These are phyloP conservation scores for Crucibulum laeve DNA, from an alignment of 768 basidiomycete genomes.

Conservation along the genomic window DNA sequence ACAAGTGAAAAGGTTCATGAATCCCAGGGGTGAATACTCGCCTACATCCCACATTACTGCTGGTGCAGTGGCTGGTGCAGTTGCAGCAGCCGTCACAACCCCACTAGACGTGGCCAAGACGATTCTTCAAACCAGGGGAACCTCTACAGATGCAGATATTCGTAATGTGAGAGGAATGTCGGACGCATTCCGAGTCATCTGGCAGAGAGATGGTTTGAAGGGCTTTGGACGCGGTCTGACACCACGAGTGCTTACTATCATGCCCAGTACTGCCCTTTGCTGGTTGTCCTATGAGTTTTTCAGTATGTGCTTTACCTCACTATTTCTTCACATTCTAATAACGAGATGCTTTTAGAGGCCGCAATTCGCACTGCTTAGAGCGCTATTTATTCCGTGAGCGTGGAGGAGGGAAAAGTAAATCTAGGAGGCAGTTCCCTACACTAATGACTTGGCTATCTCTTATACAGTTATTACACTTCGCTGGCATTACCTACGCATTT, in stretches of 20 bases:
- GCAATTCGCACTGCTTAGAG: conserved; percentile 8
- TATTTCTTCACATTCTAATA: background rate
- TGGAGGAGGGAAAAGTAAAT: background rate
- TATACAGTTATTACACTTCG: too few species aligned
- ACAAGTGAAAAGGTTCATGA: conserved; percentile 80
- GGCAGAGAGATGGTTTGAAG: conserved; percentile 76
- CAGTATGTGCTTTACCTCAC: conserved; percentile 55
- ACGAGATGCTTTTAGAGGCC: background rate
- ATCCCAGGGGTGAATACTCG: conserved; percentile 84
- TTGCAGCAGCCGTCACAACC: conserved; percentile 94
- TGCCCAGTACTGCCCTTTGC: conserved; percentile 95
- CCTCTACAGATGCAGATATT: conserved; percentile 82
- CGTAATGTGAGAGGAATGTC: conserved; percentile 78
- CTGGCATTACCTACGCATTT: too few species aligned
- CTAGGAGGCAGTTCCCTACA: background rate
- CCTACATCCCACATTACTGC: conserved; percentile 91
- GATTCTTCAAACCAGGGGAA: conserved; percentile 90
- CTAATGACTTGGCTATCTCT: too few species aligned
- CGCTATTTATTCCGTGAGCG: background rate
- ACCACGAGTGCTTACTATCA: conserved; percentile 89
- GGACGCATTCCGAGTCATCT: conserved; percentile 88
- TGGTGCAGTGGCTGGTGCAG: conserved; percentile 88
- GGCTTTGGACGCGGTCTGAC: conserved; percentile 87
- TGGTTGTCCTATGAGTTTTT: conserved; percentile 99
- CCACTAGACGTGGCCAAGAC: conserved; percentile 98